Base-by-base conservation (phyloP, 768 basidiomycete genomes). In the Leccinum imitatum region DNA sequence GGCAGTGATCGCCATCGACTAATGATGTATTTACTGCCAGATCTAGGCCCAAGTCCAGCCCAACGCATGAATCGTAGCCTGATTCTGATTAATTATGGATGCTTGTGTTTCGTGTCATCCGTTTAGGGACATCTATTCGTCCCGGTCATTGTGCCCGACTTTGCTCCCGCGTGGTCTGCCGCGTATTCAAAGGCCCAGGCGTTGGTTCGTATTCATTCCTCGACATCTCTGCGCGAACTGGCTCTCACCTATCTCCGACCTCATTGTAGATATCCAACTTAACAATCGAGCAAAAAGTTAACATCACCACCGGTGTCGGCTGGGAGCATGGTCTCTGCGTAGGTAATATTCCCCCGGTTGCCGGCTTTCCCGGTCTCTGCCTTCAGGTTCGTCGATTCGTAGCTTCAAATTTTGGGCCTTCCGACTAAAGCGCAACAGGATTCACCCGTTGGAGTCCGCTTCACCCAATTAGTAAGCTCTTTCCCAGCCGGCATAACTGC, bases 401-500 rank as follows among this genome's bases (percentile, higher is more conserved):
- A 21, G 10, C 4, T 9, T 53, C 19, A 9, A 30, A 7, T 4
- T 8, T 41, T n/a, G 39, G 1, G 14, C 44, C 9, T 13, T 52
- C 30, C 11, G 14, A 50, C 37, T 56, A 13, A 52, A 48, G 33
- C 51, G 66, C 41, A 56, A n/a, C 57, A 86, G 80, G 87, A 90
- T 63, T 85, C 87, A 21, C 91, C 91, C 3, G 78, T 91, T 1
- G 93, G 93, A 3, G 85, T 95, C 19, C 88, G 94, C 50, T 77
- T 80, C 63, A 83, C 84, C 0, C 89, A 95, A 69, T 85, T 82
- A 35, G 85, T 85, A 6, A 89, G 88, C 3, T 84, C 84, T 0
- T 95, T 94, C 76, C 94, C 95, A 0, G 81, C 93, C n/a, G 90
- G 85, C 0, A 78, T 97, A 64, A 93, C 90, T 56, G 79, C 86